Evolutionary conservation across 768 basidiomycete species (phyloP), one percentile per base, ranked within the genome.

Genomic region (Phanerodontia chrysosporium): DNA sequence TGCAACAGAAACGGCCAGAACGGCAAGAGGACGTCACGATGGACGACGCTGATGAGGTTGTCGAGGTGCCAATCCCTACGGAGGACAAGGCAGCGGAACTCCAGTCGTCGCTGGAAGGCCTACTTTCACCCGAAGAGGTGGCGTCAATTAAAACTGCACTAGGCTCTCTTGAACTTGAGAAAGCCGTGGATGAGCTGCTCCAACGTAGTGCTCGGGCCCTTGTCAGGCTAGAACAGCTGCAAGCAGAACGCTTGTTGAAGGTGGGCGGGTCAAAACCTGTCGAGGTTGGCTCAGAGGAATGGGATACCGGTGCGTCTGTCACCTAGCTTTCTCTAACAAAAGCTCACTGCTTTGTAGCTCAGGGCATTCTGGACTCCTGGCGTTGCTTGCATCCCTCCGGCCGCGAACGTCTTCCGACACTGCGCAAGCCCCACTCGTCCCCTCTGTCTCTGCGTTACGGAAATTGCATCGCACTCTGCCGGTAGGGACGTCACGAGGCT

Each of bases 251-350:
- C 12, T 67, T 89, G 29, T 76, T 75, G 16, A 71, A 72, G 12
- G 77, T 76, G 14, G 77, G 75, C 39, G 80, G 75, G 9, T 69
- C 69, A 32, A 76, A 75, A 55, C 58, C 60, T 12, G 83, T 84
- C 2, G 80, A 84, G 67, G 81, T 84, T 67, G 87, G 79, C 32
- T 87, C 88, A 12, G 90, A 92, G 70, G 91, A 94, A 69, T 91
- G 87, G 87, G 85, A 90, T 63, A 83, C 82, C 60, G 92, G 91
- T 92, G 30, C 12, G 29, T 16, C 36, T 29, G 2, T 32, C 51
- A 2, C 18, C 21, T 25, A 4, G 21, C 21, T 4, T 36, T 1
- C 12, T 32, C 13, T 42, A 24, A 46, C 28, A 52, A 1, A 25
- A 12, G 14, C 21, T 57, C 30, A 36, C 25, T 28, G 30, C 51